Evolutionary conservation across 2,329 filamentous ascomycete species (phyloP), one percentile per base, ranked within the genome.

Genomic region (Alternaria conjuncta): DNA sequence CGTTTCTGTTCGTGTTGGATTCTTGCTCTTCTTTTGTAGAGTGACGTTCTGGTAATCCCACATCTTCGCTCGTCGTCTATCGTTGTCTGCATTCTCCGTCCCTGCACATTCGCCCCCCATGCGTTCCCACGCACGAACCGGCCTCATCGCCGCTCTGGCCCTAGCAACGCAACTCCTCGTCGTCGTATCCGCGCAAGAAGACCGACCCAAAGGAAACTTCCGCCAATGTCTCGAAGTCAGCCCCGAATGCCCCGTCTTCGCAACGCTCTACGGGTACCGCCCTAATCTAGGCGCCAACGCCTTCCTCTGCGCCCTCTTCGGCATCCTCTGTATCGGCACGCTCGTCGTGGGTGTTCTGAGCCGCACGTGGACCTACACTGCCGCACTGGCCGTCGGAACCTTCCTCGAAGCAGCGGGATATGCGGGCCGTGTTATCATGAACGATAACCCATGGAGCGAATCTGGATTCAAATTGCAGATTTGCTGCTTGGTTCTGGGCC

Each of bases 391-490:
- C 4, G 70, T 82, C 11, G 83, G 82, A 2, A 81, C 78, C 9
- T 67, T 82, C 4, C 76, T 80, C 28, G 83, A 85, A 67, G 61
- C 79, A 20, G 71, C 82, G 10, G 83, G 83, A 5, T 84, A 84
- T 51, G 78, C 70, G 10, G 82, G 81, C 10, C 78, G 83, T 36
- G 67, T 83, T 12, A 75, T 83, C 43, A 79, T 83, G 78, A 69
- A 80, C 60, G 58, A 63, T 36, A 83, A 84, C 50, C 81, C 82
- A 0, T 84, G 79, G 79, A 76, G 76, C 13, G 73, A 82, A 55
- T 71, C 75, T 45, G 79, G 79, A 5, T 81, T 82, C 64, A 79
- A 81, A 56, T 77, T 83, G 6, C 81, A 83, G 54, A 81, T 84
- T 12, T 78, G 81, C 65, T 80, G 76, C 36, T 73, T 85, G 0